Evolutionary conservation across 306 rosid genomes (phyloP).

Genomic region (Rosa rugosa): DNA sequence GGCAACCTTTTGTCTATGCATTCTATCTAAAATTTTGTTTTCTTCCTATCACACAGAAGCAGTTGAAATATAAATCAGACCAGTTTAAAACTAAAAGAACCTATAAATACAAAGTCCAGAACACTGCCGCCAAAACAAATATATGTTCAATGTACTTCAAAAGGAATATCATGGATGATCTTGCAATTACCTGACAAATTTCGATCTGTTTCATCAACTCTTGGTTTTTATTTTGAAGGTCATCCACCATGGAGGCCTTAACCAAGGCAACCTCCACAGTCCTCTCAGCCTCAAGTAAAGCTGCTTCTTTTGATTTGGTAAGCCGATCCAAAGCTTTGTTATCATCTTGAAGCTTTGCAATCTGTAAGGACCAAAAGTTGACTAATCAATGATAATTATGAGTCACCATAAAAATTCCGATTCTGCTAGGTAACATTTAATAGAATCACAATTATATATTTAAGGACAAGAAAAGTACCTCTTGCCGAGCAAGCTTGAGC

Average conservation of each 20-base stretch:
- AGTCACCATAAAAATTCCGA: constrained; percentile 13
- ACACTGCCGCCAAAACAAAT: not conserved
- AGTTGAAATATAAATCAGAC: constrained; percentile 23
- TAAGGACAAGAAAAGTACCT: constrained; percentile 50
- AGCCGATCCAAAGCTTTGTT: constrained; percentile 97
- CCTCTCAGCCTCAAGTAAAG: constrained; percentile 93
- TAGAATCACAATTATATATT: constrained; percentile 11
- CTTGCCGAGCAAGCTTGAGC: constrained; percentile 96
- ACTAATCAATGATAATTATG: constrained; percentile 25
- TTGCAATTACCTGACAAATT: constrained; percentile 83
- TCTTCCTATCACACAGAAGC: constrained; percentile 67
- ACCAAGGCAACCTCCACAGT: constrained; percentile 96
- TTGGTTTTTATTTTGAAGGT: constrained; percentile 97
- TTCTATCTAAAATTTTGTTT: constrained; percentile 95
- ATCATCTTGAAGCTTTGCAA: constrained; percentile 97
- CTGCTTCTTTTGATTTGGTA: constrained; percentile 99
- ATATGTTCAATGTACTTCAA: not conserved
- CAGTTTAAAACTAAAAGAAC: constrained; percentile 10
- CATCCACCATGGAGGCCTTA: constrained; percentile 99
- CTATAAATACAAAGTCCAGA: not conserved
- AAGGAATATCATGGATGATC: constrained; percentile 8
- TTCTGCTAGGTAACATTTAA: not conserved
- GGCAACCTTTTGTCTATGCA: constrained; percentile 98
- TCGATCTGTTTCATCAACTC: constrained; percentile 96
- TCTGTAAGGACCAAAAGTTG: constrained; percentile 47